Percentiles rank a stretch among this genome's conserved stretches.
phyloP scores from a whole-genome alignment of 768 basidiomycete genomes.

The Naganishia vishniacii region DNA sequence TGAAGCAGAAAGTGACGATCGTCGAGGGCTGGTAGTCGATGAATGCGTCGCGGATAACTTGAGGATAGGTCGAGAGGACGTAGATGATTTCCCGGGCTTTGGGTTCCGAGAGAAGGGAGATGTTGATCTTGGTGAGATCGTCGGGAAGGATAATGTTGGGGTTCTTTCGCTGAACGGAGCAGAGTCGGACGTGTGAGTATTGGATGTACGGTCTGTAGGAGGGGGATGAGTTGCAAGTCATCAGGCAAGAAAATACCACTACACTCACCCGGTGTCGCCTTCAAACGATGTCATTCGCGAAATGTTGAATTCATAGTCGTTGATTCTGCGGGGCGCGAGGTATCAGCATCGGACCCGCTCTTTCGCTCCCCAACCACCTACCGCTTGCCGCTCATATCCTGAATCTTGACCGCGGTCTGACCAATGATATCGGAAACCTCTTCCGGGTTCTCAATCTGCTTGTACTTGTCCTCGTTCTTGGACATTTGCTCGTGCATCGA shows the following conservation, averaged over 20 bases:
- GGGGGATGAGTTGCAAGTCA: background rate
- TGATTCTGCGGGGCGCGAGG: slow-evolving; percentile 59
- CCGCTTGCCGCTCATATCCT: slow-evolving; percentile 94
- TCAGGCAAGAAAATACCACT: background rate
- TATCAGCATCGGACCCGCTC: background rate
- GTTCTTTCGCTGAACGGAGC: slow-evolving; percentile 86
- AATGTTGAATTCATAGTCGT: slow-evolving; percentile 94
- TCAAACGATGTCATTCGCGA: slow-evolving; percentile 91
- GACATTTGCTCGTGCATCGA: slow-evolving; percentile 97
- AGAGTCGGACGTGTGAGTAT: slow-evolving; percentile 89
- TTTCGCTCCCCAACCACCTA: slow-evolving; percentile 46
- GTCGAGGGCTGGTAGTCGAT: slow-evolving; percentile 82
- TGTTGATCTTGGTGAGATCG: slow-evolving; percentile 57
- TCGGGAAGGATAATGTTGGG: slow-evolving; percentile 69
- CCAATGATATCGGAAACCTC: slow-evolving; percentile 73
- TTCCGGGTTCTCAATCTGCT: slow-evolving; percentile 79
- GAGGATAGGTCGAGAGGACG: slow-evolving; percentile 84
- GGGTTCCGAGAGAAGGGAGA: slow-evolving; percentile 62
- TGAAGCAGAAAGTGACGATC: slow-evolving; percentile 83
- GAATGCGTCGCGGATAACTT: slow-evolving; percentile 78
- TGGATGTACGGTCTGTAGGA: slow-evolving; percentile 69
- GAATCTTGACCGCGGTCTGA: slow-evolving; percentile 92
- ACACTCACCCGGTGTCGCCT: slow-evolving; percentile 69
- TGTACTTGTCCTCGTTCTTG: slow-evolving; percentile 89
- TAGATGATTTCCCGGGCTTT: slow-evolving; percentile 79